Base-by-base conservation (phyloP, 306 rosid species). In the barrel medic (Medicago truncatula) region DNA sequence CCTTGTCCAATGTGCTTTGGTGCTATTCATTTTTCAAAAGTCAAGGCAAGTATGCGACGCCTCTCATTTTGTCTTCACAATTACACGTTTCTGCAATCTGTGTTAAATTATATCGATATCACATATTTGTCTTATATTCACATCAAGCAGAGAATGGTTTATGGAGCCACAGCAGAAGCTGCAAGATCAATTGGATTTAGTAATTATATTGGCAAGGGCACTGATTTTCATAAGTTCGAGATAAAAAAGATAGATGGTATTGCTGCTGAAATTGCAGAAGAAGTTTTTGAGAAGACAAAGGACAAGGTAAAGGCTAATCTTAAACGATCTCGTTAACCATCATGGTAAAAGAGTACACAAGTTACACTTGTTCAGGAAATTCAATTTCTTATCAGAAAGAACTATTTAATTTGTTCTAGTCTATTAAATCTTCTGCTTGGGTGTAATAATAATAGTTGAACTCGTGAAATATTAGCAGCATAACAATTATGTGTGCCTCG, bases 1-100 rank as follows among this genome's bases (percentile, higher is more conserved):
- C 98, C 98, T 75, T 93, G 98, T 83, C 96, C 98, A 38, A 93
- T 89, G 98, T 93, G 98, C 85, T 93, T 93, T 34, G 97, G 97
- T 15, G 98, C 98, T 14, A 91, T 93, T 78, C 92, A 91, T 73
- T 91, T 93, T 72, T 89, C 98, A 71, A 86, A 93, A 83, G 75
- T 93, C 36, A 93, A 91, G 98, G 97, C 90, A 52, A 59, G 31
- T 36, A 75, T 65, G 20, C 41, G 52, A 46, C 6, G 12, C 47
- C 53, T 18, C 23, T 67, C 60, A 25, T 49, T 57, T 68, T 70
- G 6, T 78, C 20, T n/a, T 66, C 34, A 7, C 16, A 21, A 14
- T 58, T 58, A 54, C 67, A 28, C 23, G 6, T 23, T 38, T 71
- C 53, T 17, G 34, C 49, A 74, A 31, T 13, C 56, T 60, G 10